phyloP scores from a whole-genome alignment of 768 basidiomycete species.

The Phanerodontia chrysosporium region DNA sequence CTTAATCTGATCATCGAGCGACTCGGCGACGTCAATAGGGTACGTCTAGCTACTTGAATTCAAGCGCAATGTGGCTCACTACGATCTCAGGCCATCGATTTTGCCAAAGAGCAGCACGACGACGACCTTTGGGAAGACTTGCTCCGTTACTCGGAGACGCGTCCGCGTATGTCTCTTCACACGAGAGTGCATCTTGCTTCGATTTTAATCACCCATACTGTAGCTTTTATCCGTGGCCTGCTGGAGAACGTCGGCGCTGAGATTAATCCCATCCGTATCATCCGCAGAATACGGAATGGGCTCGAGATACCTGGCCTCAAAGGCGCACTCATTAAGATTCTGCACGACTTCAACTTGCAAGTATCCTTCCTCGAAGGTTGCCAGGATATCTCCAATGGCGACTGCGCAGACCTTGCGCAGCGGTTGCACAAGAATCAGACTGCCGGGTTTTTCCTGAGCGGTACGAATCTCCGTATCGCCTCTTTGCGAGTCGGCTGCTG shows the following conservation, averaged over 20 bases:
- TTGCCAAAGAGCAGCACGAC: constrained; percentile 95
- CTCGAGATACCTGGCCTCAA: constrained; percentile 95
- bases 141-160: constrained; percentile 87
- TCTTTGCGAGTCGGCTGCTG: constrained; percentile 2
- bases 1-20: constrained; percentile 93
- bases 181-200: neutral
- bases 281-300: constrained; percentile 92
- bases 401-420: constrained; percentile 68
- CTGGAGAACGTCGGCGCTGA: constrained; percentile 96
- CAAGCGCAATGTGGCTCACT: too few relatives aligned
- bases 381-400: constrained; percentile 79
- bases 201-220: neutral
- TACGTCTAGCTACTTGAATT: constrained; percentile 35
- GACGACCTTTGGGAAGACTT: constrained; percentile 98
- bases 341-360: constrained; percentile 94
- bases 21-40: constrained; percentile 86
- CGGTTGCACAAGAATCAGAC: constrained; percentile 73
- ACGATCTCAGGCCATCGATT: constrained; percentile 90
- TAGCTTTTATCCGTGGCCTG: constrained; percentile 91
- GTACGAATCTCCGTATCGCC: constrained; percentile 40
- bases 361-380: constrained; percentile 92
- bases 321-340: constrained; percentile 90
- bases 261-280: constrained; percentile 91
- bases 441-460: constrained; percentile 70
- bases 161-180: constrained; percentile 54